These are phyloP conservation scores for Closterium sp. DNA, from an alignment of 139 green algal species.

Conservation along the genomic window DNA sequence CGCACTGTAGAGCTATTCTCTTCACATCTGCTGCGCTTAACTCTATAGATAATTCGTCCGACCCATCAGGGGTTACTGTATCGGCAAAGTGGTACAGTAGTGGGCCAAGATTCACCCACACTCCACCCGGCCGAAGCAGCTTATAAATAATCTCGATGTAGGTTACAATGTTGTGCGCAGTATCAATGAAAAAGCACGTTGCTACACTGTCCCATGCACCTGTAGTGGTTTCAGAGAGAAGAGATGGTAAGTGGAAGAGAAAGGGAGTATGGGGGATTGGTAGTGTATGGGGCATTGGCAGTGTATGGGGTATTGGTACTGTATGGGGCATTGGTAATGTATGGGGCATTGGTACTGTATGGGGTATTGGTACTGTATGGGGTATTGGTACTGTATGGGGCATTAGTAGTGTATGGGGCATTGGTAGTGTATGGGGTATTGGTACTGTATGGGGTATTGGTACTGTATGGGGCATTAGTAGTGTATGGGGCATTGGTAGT, in stretches of 20 bases:
- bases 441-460: too few relatives aligned
- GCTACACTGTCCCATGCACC: conserved; percentile 81
- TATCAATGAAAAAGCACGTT: conserved; percentile 99
- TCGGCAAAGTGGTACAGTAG: conserved; percentile 95
- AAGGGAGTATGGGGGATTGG: not conserved
- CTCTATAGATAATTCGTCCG: conserved; percentile 45
- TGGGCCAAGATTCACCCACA: conserved; percentile 91
- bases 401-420: too few relatives aligned
- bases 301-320: too few relatives aligned
- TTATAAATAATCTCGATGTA: conserved; percentile 81
- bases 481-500: too few relatives aligned
- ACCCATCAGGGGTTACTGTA: not conserved
- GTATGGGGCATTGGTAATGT: too few relatives aligned
- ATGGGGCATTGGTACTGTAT: too few relatives aligned
- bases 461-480: too few relatives aligned
- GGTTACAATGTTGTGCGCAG: conserved; percentile 93
- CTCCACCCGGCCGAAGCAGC: conserved; percentile 57
- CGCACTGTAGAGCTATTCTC: conserved; percentile 22
- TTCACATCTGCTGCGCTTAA: conserved; percentile 40
- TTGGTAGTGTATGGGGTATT: too few relatives aligned
- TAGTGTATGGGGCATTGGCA: too few relatives aligned
- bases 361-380: too few relatives aligned
- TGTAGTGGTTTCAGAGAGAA: not conserved
- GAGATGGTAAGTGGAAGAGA: not conserved
- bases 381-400: too few relatives aligned